Evolutionary conservation across 73 alveolate genomes (phyloP).

Genomic region (Paramecium biaurelia): DNA sequence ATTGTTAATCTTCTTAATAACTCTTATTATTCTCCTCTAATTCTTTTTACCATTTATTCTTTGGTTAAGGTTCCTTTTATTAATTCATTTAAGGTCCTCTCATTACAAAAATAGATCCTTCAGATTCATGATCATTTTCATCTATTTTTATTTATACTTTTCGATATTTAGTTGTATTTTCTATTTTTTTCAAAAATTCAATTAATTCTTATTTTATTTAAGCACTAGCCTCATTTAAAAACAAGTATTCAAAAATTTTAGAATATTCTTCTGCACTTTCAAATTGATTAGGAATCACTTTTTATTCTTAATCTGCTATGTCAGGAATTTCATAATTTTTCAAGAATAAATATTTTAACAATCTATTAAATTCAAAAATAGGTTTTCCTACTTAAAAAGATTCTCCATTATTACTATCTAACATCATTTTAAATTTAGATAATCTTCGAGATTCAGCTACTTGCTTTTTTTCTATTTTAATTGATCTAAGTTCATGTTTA

Average conservation of each 20-base stretch:
- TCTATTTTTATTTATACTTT: constrained; percentile 4
- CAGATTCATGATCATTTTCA: constrained; percentile 5
- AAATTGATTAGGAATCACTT: constrained; percentile 10
- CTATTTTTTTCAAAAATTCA: background rate
- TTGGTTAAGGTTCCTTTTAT: background rate
- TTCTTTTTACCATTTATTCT: background rate
- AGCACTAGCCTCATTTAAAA: constrained; percentile 51
- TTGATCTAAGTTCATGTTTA: background rate
- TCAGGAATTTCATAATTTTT: background rate
- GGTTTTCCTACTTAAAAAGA: background rate
- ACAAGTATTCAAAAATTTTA: constrained; percentile 60
- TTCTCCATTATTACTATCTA: background rate
- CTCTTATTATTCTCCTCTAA: background rate
- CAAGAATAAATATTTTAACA: background rate
- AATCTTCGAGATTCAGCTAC: background rate
- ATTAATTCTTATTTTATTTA: constrained; percentile 5
- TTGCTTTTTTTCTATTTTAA: background rate
- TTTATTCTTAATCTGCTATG: background rate
- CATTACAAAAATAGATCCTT: background rate
- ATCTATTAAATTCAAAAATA: constrained; percentile 34
- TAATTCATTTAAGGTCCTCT: constrained; percentile 23
- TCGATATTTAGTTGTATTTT: background rate
- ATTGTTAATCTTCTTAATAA: background rate
- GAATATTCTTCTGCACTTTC: constrained; percentile 43
- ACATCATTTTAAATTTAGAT: background rate